Evolutionary conservation across 2,329 filamentous ascomycete genomes (phyloP).

Genomic region (Kalmusia sp.): DNA sequence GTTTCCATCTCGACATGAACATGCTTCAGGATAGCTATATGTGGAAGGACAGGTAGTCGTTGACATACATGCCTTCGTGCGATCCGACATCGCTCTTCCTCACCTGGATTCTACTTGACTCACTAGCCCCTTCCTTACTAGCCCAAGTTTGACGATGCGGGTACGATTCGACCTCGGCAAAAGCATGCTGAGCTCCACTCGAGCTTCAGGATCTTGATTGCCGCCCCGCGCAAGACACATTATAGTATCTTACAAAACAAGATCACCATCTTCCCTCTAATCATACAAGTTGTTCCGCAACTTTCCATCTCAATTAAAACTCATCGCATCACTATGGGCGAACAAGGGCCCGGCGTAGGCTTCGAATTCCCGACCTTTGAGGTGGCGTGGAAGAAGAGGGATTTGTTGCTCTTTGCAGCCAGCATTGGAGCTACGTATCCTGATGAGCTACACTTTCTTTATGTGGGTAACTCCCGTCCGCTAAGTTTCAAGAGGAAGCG

Average conservation of each 20-base stretch:
- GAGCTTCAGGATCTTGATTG: slow-evolving; percentile 29
- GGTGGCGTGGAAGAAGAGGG: slow-evolving; percentile 86
- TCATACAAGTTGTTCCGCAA: too few relatives aligned
- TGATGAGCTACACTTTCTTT: slow-evolving; percentile 94
- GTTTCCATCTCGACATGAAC: too few relatives aligned
- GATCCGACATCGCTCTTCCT: slow-evolving; percentile 9
- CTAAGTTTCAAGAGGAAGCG: background rate
- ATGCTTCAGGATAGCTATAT: too few relatives aligned
- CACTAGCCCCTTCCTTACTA: slow-evolving; percentile 12
- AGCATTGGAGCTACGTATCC: slow-evolving; percentile 79
- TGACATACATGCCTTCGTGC: background rate
- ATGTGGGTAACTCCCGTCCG: slow-evolving; percentile 58
- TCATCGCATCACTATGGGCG: slow-evolving; percentile 34
- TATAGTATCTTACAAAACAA: too few relatives aligned
- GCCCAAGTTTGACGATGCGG: slow-evolving; percentile 16
- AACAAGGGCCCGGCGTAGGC: slow-evolving; percentile 63
- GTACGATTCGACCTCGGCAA: slow-evolving; percentile 43
- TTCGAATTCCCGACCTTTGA: slow-evolving; percentile 79
- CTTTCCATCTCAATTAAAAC: background rate
- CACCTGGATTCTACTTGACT: background rate
- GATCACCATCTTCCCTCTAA: too few relatives aligned
- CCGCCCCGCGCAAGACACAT: slow-evolving; percentile 34
- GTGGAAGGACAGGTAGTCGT: background rate
- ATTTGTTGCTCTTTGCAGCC: slow-evolving; percentile 87
- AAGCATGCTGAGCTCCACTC: slow-evolving; percentile 28